These are phyloP conservation scores for Coniferiporia sulphurascens DNA, from an alignment of 1,284 basidiomycete species.

Conservation along the genomic window DNA sequence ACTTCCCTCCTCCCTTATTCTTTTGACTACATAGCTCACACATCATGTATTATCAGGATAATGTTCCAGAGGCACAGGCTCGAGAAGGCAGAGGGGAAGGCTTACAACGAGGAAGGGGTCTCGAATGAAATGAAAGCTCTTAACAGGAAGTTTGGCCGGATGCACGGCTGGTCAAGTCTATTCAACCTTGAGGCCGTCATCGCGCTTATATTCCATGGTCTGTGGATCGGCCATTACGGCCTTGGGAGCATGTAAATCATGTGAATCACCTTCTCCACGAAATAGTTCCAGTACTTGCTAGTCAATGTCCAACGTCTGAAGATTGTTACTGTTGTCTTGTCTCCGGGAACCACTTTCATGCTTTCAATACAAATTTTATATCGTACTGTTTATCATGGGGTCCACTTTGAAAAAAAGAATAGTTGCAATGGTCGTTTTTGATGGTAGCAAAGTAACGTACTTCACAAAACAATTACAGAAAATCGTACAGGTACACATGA, in stretches of 20 bases:
- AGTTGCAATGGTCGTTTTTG: constrained; percentile 17
- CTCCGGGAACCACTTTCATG: not conserved
- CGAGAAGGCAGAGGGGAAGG: constrained; percentile 72
- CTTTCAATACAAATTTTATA: not conserved
- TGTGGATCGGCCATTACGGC: constrained; percentile 60
- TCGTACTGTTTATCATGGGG: not conserved
- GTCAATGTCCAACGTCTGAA: too few species aligned
- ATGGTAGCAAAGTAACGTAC: constrained; percentile 14
- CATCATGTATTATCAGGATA: constrained; percentile 36
- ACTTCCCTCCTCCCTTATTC: not conserved
- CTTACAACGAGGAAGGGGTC: constrained; percentile 59
- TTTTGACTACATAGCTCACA: not conserved
- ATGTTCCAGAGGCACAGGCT: constrained; percentile 70
- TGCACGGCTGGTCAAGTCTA: constrained; percentile 67
- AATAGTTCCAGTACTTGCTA: too few species aligned
- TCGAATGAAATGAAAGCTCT: constrained; percentile 65
- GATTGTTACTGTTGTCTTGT: too few species aligned
- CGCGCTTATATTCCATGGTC: constrained; percentile 63
- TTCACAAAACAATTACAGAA: constrained; percentile 19
- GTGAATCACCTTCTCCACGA: not conserved
- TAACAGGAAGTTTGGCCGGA: constrained; percentile 56
- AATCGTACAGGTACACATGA: constrained; percentile 5
- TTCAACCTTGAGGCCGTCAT: constrained; percentile 60
- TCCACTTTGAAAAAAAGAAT: not conserved
- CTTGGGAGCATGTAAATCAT: constrained; percentile 23